Evolutionary conservation across 139 green algal genomes (phyloP), one percentile per base, ranked within the genome.

Genomic region (Zygnema cylindricum): DNA sequence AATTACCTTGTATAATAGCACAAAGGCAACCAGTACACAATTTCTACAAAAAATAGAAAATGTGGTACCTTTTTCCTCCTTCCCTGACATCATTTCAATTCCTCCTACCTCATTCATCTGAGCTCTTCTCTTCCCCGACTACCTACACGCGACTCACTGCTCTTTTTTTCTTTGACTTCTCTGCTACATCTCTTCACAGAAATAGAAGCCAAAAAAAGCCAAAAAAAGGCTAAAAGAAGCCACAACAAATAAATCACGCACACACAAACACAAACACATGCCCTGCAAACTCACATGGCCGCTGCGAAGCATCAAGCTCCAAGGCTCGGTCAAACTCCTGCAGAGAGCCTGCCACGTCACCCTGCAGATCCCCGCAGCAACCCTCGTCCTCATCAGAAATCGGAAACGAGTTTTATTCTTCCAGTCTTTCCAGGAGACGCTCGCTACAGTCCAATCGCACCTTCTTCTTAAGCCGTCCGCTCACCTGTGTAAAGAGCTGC

Each of bases 281-380:
- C 30, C 25, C 57, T n/a, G n/a, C n/a, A n/a, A n/a, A 43, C 84
- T 88, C 69, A 88, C 79, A 91, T 40, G 86, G 86, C 40, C 84
- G 35, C 38, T 85, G 41, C n/a, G 86, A 89, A 40, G 39, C 25
- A 78, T 91, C 86, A 25, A 91, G 69, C 40, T 89, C 22, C 30
- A 90, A 43, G 35, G 81, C 86, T 55, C 55, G 35, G 57, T 91
- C 86, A 83, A 91, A 91, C 57, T 91, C 86, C 38, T 30, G 22
- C 23, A 91, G 57, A 32, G 86, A 91, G 36, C 63, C 86, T 3
- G 40, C 82, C 30, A 91, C 81, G 81, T 91, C 86, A 35, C 54
- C 49, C 40, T 90, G 55, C 25, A 25, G 7, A 63, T 16, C 49
- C n/a, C n/a, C n/a, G n/a, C n/a, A n/a, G n/a, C n/a, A n/a, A 63